Conservation (phyloP, 768 basidiomycete species). For the Fomitopsis pulvina region DNA sequence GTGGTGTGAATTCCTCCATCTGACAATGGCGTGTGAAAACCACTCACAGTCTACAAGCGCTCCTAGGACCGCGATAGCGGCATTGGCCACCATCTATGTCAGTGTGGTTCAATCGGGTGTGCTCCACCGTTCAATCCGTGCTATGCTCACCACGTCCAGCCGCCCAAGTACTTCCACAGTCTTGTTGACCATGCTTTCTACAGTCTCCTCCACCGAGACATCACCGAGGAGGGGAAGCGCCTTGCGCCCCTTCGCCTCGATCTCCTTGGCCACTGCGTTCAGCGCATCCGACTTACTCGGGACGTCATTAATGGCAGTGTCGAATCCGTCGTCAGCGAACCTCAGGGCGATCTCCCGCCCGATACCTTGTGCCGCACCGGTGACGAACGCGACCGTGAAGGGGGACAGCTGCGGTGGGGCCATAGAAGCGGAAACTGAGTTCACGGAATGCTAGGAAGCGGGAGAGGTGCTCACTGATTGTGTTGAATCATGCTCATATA, state of each 20-base stretch:
- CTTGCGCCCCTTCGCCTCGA: slow-evolving; percentile 18
- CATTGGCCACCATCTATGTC: slow-evolving; percentile 23
- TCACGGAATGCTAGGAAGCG: too few species aligned
- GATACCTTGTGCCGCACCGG: slow-evolving; percentile 32
- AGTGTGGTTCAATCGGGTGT: slow-evolving; percentile 22
- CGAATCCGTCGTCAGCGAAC: slow-evolving; percentile 21
- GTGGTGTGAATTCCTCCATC: slow-evolving; percentile 7
- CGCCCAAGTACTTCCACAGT: slow-evolving; percentile 29
- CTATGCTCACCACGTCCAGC: slow-evolving; percentile 37
- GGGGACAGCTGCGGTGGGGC: neutral
- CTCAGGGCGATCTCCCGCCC: slow-evolving; percentile 21
- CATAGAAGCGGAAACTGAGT: too few species aligned
- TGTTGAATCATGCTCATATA: too few species aligned
- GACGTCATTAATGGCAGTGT: slow-evolving; percentile 16
- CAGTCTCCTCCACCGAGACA: slow-evolving; percentile 34
- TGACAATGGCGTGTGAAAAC: slow-evolving; percentile 14
- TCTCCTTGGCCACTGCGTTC: slow-evolving; percentile 8
- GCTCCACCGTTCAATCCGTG: slow-evolving; percentile 13
- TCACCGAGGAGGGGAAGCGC: slow-evolving; percentile 28
- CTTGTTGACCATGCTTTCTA: slow-evolving; percentile 31
- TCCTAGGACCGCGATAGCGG: slow-evolving; percentile 9
- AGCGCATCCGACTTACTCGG: slow-evolving; percentile 7
- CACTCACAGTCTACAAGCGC: slow-evolving; percentile 9
- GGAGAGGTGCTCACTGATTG: too few species aligned
- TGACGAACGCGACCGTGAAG: slow-evolving; percentile 31